A percentile compares a stretch with the other conserved stretches of the same genome.
Evolutionary conservation across 176 grass and related monocot species (phyloP).

Genomic region (Areca catechu): DNA sequence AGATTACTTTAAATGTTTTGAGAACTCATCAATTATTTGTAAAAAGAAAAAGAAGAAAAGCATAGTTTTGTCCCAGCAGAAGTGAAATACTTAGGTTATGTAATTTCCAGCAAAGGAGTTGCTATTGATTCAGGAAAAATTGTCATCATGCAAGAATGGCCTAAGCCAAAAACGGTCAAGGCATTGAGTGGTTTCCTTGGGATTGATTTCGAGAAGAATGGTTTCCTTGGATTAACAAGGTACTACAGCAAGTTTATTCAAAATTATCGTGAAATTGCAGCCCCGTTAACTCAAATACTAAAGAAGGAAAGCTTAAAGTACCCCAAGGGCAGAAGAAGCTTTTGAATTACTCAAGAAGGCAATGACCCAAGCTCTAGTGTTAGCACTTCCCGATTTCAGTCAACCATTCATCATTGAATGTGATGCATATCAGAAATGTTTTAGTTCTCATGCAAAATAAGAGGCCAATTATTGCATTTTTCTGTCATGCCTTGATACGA

Average conservation of each 20-base stretch:
- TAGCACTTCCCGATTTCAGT: no score
- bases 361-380: no score
- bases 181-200: constrained; percentile 1
- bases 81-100: constrained; percentile 7
- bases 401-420: no score
- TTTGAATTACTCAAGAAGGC: no score
- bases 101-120: neutral
- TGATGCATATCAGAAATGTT: no score
- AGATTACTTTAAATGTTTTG: neutral
- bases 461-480: no score
- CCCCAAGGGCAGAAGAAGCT: no score
- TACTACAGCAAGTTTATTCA: constrained; percentile 8
- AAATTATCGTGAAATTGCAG: neutral
- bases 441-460: no score
- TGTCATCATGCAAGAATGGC: neutral
- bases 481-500: no score
- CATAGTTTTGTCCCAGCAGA: neutral
- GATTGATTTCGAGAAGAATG: no score
- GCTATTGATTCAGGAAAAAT: neutral
- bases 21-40: neutral
- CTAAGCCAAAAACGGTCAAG: neutral
- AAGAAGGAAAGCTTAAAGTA: no score
- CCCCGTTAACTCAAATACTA: no score
- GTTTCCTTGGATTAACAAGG: neutral
- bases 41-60: neutral